Base-by-base conservation (phyloP, 1,284 basidiomycete species). In the Papiliotrema laurentii region DNA sequence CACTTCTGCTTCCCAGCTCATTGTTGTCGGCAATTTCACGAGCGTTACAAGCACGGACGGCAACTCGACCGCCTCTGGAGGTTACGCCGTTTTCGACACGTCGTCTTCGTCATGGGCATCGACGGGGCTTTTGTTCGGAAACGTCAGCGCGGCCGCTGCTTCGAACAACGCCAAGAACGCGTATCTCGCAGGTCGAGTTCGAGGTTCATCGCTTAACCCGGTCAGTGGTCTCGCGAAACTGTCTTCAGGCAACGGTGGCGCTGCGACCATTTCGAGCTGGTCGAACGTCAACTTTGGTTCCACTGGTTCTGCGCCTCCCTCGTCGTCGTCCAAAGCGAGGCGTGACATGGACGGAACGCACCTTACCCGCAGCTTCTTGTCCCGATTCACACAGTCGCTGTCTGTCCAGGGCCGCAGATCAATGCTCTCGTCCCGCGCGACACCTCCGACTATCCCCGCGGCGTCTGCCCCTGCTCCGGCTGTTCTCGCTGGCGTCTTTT, bases 401-500 rank as follows among this genome's bases (percentile, higher is more conserved):
- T 45, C 49, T 21, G 45, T 52, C 22, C 48, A 25, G 66, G 78
- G 22, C n/a, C n/a, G 18, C 25, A 37, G 39, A 28, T 51, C 46
- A 6, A 30, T 52, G 7, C 49, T 63, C 2, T 57, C 76, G 1
- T 67, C 79, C 2, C 79, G 89, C 14, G 85, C 86, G 18, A 58
- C 63, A 4, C 59, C 66, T 0, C 60, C 63, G 1, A 61, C 68
- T 1, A 63, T 73, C 47, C 55, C 81, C 18, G 54, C 77, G 0
- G 76, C 79, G 25, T 71, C 82, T 1, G 78, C 81, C 1, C 74
- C 80, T 0, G 84, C 87, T 1, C 89, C 91, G 1, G 84, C 90
- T 27, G 83, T 97, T 49, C 78, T 96, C 36, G 80, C 89, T 0
- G 93, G 89, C 30, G 81, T 82, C 2, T 97, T 93, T 76, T 97